Percentiles rank a stretch among this genome's conserved stretches.
These are phyloP conservation scores for Musa troglodytarum DNA, from an alignment of 176 grass and related monocot genomes.

Conservation along the genomic window DNA sequence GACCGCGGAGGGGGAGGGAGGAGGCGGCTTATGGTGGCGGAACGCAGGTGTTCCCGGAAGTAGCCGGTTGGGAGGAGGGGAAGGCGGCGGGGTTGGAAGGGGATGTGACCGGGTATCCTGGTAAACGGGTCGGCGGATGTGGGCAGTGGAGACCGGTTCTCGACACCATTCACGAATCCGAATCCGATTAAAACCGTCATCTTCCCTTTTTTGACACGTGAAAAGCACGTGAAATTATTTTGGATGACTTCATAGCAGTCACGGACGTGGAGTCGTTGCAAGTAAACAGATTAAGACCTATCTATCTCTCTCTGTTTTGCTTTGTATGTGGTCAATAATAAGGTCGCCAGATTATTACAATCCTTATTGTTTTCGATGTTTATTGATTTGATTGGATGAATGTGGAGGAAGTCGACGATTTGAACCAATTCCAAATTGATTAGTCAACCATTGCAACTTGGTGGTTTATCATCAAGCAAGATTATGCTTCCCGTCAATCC, in stretches of 20 bases:
- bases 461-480: too few relatives aligned
- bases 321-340: too few relatives aligned
- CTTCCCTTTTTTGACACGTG: not conserved
- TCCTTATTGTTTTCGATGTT: too few relatives aligned
- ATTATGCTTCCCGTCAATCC: too few relatives aligned
- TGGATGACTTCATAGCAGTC: not conserved
- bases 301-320: too few relatives aligned
- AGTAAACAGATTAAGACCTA: not conserved
- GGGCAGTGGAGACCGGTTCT: slow-evolving; percentile 44
- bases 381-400: too few relatives aligned
- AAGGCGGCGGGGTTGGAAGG: not conserved
- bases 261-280: not conserved
- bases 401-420: too few relatives aligned
- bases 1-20: not conserved
- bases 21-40: not conserved
- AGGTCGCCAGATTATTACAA: too few relatives aligned
- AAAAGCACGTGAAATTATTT: not conserved
- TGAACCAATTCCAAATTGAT: too few relatives aligned
- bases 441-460: too few relatives aligned
- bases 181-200: not conserved
- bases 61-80: not conserved
- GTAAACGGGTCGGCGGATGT: slow-evolving; percentile 4
- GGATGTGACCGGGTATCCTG: not conserved
- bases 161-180: slow-evolving; percentile 35
- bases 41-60: slow-evolving; percentile 31